Base-by-base conservation (phyloP, 2,329 filamentous ascomycete genomes). In the Penicillium occitanis region DNA sequence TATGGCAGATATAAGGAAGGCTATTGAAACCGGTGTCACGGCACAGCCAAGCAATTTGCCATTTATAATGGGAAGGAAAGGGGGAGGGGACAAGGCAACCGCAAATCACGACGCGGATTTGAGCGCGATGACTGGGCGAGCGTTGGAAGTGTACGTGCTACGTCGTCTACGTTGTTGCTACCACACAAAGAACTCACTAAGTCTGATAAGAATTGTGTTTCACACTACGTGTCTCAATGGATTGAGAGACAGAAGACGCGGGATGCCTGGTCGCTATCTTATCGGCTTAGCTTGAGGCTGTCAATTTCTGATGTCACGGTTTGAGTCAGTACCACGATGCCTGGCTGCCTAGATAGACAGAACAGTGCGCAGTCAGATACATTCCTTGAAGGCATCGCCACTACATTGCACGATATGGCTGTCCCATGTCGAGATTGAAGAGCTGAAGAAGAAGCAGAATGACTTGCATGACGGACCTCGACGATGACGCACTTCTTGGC, bases 401-500 rank as follows among this genome's bases (percentile, higher is more conserved):
- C 6, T 53, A 53, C 28, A 30, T 53, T 53, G 28, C 50, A 33
- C 50, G 28, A 53, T 33, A 53, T 33, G 25, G 28, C 14, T 3
- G 5, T 30, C 25, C 0, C 50, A 53, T 37, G 30, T 30, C 48
- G 48, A 30, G 14, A 30, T 14, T 4, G 46, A 25, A 50, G n/a
- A 48, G 1, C 0, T 3, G 8, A 13, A 10, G 30, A 33, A 33
- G 30, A 7, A 33, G 30, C 5, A 48, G 3, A 55, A 57, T 57
- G 53, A 40, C 53, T 37, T 57, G 22, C 30, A 50, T 19, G 59
- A 28, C 40, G 22, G 57, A 44, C 37, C 37, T 33, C 19, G 30
- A 51, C 48, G 22, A 63, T 63, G 61, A 63, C 61, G 61, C 61
- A 63, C 35, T 55, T 53, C 48, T 63, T 55, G 61, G 48, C 61